Conservation (phyloP, 768 basidiomycete species). For the Rhodotorula paludigena region DNA sequence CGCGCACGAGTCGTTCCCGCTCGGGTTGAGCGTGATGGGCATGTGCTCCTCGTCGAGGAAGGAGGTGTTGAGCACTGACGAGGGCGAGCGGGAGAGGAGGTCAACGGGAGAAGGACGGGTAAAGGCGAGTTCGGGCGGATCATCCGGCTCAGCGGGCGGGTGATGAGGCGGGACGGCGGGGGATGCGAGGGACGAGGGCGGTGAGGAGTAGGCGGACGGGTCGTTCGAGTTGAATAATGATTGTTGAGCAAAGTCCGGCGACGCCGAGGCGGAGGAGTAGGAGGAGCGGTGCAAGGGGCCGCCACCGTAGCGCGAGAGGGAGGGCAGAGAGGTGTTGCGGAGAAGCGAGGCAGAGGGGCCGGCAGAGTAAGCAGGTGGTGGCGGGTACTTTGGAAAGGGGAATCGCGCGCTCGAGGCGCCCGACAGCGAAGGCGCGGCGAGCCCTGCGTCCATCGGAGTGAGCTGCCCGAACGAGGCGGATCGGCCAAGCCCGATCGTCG, state of each 20-base stretch:
- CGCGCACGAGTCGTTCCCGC: slow-evolving; percentile 69
- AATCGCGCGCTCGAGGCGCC: slow-evolving; percentile 26
- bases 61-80: slow-evolving; percentile 23
- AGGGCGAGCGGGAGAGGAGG: slow-evolving; percentile 37
- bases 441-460: not conserved
- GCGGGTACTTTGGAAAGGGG: slow-evolving; percentile 25
- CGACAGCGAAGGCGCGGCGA: not conserved
- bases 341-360: not conserved
- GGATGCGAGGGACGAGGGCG: not conserved
- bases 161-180: slow-evolving; percentile 3
- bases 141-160: not conserved
- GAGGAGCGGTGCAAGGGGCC: too few species aligned
- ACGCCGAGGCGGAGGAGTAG: too few species aligned
- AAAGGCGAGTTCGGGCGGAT: slow-evolving; percentile 1
- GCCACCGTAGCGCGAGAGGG: slow-evolving; percentile 1
- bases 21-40: slow-evolving; percentile 55
- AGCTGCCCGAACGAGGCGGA: not conserved
- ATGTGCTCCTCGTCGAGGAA: slow-evolving; percentile 24
- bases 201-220: slow-evolving; percentile 1
- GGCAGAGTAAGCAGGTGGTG: slow-evolving; percentile 26
- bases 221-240: slow-evolving; percentile 6
- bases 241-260: slow-evolving; percentile 6
- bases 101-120: slow-evolving; percentile 29
- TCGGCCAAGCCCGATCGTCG: slow-evolving; percentile 24
- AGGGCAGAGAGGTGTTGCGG: slow-evolving; percentile 25